Base-by-base conservation (phyloP, 1,139 yeast species). In the Casaregolazyma lundiana region DNA sequence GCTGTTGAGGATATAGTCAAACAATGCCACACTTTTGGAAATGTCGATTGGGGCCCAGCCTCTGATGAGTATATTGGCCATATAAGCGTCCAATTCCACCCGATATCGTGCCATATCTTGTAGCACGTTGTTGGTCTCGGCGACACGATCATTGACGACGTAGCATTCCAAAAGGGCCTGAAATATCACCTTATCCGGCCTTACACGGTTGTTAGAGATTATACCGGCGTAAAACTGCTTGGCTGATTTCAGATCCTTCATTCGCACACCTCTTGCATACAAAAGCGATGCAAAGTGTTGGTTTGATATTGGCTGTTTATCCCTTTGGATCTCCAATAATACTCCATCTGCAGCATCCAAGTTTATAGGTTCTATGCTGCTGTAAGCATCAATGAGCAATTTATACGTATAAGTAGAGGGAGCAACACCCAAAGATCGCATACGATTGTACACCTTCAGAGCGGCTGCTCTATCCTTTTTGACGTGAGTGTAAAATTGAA, bases 281-380 rank as follows among this genome's bases (percentile, higher is more conserved):
- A 71, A 53, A 38, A 71, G 53, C 2, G 73, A 63, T 2, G 74
- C 71, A 38, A 65, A 66, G 49, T 72, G 75, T 53, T 62, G 64
- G 18, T 65, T 52, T 6, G 65, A 54, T 41, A 61, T 51, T 35
- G 55, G 50, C 35, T 51, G 51, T 2, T 62, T 63, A 45, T 64
- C 65, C 20, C 50, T 51, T 11, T 57, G 56, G 52, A 70, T 68
- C 36, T 54, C 52, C 13, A 51, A 50, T 26, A 71, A 50, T 4
- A 70, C 71, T 2, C 50, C 47, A 45, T 68, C 72, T 3, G 74
- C 75, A 4, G 63, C 56, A 5, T 52, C 59, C 24, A 69, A 49
- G 46, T 68, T 65, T 22, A 59, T 50, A 6, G 69, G 66, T 44
- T 60, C 60, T 20, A 68, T 54, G 6, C 61, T 57, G 30, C 64